Base-by-base conservation (phyloP, 768 basidiomycete genomes). In the Mycena epipterygia region DNA sequence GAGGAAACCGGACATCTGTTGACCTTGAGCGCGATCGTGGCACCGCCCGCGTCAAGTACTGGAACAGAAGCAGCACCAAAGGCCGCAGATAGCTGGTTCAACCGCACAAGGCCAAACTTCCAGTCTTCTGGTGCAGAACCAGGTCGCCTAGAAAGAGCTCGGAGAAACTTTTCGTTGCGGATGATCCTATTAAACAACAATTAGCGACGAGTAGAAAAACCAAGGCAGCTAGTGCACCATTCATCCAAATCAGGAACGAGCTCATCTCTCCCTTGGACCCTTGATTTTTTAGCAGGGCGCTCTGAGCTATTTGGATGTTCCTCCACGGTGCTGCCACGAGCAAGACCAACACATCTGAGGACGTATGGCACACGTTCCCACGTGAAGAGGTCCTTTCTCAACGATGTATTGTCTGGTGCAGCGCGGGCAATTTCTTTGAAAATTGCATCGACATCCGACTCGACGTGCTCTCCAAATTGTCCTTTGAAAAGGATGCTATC, bases 171-270 rank as follows among this genome's bases (percentile, higher is more conserved):
- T 49, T 74, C 73, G 41, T 74, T 71, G 27, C 53, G 60, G 29
- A 71, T 60, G 37, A 74, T 69, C 73, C 73, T 74, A 19, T 30
- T 19, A 27, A 67, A 48, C 30, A 19, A 35, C n/a, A 33, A 67
- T 25, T 4, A 48, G n/a, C 35, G 32, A 49, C 12, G 1, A 17
- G 39, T 6, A 13, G 21, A 29, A 16, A 66, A 56, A 8, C 3
- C 25, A 14, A 17, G 23, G 21, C 25, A 39, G 23, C 6, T 25
- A n/a, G 29, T 63, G 35, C 14, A 68, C 73, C 73, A 74, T 74
- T 74, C 73, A 53, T 74, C 73, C 17, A 71, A 48, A 30, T 71
- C 70, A 30, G 57, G 56, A 30, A 71, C 57, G 23, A 74, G 61
- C 27, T 74, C 73, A 13, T 70, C 69, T 13, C 53, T 59, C 12